Base-by-base conservation (phyloP, 2,329 filamentous ascomycete genomes). In the Calycina herbarum region DNA sequence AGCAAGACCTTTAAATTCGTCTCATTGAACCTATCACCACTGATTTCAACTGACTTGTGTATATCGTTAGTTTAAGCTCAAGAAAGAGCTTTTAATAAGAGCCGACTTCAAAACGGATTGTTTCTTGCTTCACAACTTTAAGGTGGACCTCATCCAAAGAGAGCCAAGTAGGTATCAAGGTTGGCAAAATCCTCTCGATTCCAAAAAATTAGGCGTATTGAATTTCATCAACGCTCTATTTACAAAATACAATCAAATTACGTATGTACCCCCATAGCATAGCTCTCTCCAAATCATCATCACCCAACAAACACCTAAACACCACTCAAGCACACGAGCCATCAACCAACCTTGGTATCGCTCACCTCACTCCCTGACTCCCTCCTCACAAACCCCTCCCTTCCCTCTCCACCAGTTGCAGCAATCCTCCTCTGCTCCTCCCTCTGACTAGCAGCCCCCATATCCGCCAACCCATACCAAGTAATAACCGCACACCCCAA, bases 391-490 rank as follows among this genome's bases (percentile, higher is more conserved):
- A 15, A 29, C 5, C 56, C 54, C 27, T 63, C 64, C 3, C 11
- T 40, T 17, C 17, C 51, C 54, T 64, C 66, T 6, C 61, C 61
- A 17, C 67, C 67, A 8, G 59, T 59, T 13, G 66, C 68, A 54
- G 45, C 45, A 45, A 72, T 66, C 1, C 73, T 67, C 3, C 59
- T 65, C 57, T 69, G 64, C 63, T 75, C 73, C 2, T 64, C 56
- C 6, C 61, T 69, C 35, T 61, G 69, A 40, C 67, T 72, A 2
- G 72, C 74, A 15, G 70, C 71, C 4, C 74, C 74, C 73, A 75
- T 74, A 63, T 75, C 74, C 5, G 71, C 73, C 45, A 74, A 38
- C 0, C 74, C 74, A 59, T 70, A 74, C 74, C 73, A 75, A 1
- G 67, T 57, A 45, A 76, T 75, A 10, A 70, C 69, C 24, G 70